Evolutionary conservation across 768 basidiomycete genomes (phyloP).

Genomic region (Boletus reticuloceps): DNA sequence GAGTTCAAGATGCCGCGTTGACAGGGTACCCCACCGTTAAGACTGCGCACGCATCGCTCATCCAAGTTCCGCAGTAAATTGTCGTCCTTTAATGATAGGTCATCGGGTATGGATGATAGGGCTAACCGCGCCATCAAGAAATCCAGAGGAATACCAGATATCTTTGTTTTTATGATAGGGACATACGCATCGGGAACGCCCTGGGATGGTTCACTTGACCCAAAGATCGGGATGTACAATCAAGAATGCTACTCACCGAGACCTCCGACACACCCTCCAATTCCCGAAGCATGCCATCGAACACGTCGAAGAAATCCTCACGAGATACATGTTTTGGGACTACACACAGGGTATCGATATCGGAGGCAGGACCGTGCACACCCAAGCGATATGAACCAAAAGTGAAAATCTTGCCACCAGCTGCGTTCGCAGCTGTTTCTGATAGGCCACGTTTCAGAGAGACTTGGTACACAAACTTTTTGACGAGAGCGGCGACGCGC

Average conservation of each 20-base stretch:
- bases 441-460: conserved; percentile 80
- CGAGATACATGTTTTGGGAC: conserved; percentile 95
- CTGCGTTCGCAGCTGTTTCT: conserved; percentile 80
- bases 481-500: conserved; percentile 83
- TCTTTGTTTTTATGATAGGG: conserved; percentile 89
- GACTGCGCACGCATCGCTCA: conserved; percentile 91
- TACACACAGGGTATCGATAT: conserved; percentile 98
- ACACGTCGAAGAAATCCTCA: conserved; percentile 93
- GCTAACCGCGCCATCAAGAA: conserved; percentile 90
- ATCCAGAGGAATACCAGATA: conserved; percentile 91
- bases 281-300: conserved; percentile 84
- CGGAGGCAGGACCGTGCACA: conserved; percentile 92
- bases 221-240: neutral
- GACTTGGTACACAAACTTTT: conserved; percentile 87
- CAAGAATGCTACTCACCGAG: conserved; percentile 57
- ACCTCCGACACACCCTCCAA: conserved; percentile 85
- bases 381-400: conserved; percentile 98
- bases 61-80: conserved; percentile 90
- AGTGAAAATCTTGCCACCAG: conserved; percentile 98
- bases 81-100: conserved; percentile 86
- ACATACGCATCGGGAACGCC: conserved; percentile 97
- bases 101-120: conserved; percentile 86
- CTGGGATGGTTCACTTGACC: conserved; percentile 39
- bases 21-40: conserved; percentile 60
- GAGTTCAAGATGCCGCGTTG: neutral